These are phyloP conservation scores for Gracilaria vermiculophylla DNA, from an alignment of 23 red algal species.

Conservation along the genomic window DNA sequence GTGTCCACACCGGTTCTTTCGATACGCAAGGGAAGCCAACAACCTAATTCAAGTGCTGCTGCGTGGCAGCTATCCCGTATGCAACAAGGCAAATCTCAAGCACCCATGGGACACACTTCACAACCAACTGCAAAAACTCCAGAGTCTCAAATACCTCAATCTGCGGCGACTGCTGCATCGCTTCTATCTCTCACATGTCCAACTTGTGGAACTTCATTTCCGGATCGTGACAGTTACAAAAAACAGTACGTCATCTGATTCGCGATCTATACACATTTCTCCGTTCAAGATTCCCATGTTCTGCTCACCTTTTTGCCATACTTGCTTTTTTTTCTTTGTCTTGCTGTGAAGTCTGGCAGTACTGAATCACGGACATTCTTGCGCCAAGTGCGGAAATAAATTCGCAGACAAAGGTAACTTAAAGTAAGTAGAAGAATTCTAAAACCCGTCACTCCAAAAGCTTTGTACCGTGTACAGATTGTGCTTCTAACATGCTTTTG, in stretches of 20 bases:
- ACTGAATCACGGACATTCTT: not conserved
- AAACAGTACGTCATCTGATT: slow-evolving; percentile 9
- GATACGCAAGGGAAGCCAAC: not conserved
- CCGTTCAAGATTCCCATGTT: not conserved
- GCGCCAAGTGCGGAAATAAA: not conserved
- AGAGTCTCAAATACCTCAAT: not conserved
- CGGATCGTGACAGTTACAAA: slow-evolving; percentile 1
- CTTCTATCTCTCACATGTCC: not conserved
- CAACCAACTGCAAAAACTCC: not conserved
- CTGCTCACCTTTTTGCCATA: not conserved
- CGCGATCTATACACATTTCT: not conserved
- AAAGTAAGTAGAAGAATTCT: slow-evolving; percentile 2
- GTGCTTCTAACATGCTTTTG: too few species aligned
- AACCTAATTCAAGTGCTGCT: not conserved
- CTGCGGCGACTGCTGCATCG: not conserved
- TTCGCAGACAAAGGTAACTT: slow-evolving; percentile 5
- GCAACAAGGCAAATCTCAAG: not conserved
- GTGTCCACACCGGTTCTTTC: not conserved
- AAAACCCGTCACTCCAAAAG: too few species aligned
- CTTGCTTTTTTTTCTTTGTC: not conserved
- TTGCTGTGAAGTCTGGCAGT: not conserved
- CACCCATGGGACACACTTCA: not conserved
- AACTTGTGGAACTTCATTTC: slow-evolving; percentile 9
- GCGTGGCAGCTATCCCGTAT: not conserved
- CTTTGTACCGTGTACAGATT: too few species aligned